These are phyloP conservation scores for Camillea tinctor DNA, from an alignment of 2,329 filamentous ascomycete genomes.

Conservation along the genomic window DNA sequence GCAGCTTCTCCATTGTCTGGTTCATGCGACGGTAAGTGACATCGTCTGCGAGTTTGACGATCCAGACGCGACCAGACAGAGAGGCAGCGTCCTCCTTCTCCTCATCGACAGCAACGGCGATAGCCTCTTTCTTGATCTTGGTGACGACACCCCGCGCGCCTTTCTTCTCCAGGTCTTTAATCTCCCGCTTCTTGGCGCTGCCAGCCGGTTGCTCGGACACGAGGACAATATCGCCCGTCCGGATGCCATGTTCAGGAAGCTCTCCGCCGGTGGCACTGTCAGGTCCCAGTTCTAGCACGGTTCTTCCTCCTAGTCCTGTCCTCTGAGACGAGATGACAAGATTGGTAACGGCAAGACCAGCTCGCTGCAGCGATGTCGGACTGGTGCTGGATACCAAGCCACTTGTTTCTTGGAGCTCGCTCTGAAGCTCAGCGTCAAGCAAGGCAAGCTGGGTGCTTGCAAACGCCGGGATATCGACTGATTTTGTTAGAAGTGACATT, in stretches of 20 bases:
- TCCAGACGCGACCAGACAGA: constrained; percentile 54
- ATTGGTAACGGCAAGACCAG: constrained; percentile 77
- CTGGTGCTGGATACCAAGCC: constrained; percentile 65
- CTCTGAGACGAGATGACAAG: constrained; percentile 72
- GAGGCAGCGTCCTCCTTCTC: constrained; percentile 50
- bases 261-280: constrained; percentile 63
- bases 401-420: constrained; percentile 70
- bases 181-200: constrained; percentile 69
- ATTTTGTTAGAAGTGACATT: constrained; percentile 40
- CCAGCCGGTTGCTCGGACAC: constrained; percentile 74
- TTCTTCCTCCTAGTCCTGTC: constrained; percentile 89
- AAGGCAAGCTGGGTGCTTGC: constrained; percentile 69
- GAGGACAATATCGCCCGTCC: constrained; percentile 75
- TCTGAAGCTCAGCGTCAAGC: constrained; percentile 67
- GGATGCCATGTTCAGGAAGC: constrained; percentile 72
- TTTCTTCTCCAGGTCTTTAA: constrained; percentile 66
- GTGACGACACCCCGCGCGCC: constrained; percentile 71
- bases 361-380: constrained; percentile 68
- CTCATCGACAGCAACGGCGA: constrained; percentile 70
- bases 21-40: constrained; percentile 67
- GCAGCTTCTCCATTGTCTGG: constrained; percentile 57
- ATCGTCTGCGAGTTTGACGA: constrained; percentile 67
- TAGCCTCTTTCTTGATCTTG: constrained; percentile 54
- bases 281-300: constrained; percentile 74
- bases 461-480: constrained; percentile 66